Conservation (phyloP, 768 basidiomycete genomes). For the Candolleomyces efflorescens region DNA sequence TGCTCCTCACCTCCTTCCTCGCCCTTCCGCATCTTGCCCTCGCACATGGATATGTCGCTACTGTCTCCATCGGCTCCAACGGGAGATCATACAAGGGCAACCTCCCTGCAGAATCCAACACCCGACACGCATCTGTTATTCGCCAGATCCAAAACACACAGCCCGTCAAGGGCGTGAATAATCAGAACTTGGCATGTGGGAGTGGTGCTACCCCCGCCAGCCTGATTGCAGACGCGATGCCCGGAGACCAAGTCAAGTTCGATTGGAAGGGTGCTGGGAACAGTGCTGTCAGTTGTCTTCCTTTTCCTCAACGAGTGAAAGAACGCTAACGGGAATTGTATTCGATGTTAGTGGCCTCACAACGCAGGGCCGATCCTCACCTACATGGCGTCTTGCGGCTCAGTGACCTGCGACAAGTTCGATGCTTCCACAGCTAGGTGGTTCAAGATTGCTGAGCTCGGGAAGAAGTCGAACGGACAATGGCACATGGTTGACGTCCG, state of each 20-base stretch:
- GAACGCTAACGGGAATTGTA: not conserved
- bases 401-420: constrained; percentile 54
- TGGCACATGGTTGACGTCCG: constrained; percentile 56
- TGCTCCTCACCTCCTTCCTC: constrained; percentile 15
- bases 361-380: constrained; percentile 68
- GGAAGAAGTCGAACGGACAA: constrained; percentile 29
- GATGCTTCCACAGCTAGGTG: constrained; percentile 54
- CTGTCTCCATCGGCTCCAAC: constrained; percentile 36
- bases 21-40: constrained; percentile 31
- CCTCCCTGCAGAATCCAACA: not conserved
- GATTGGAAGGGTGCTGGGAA: constrained; percentile 48
- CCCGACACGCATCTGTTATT: constrained; percentile 26
- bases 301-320: not conserved
- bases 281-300: constrained; percentile 21
- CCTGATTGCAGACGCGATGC: constrained; percentile 51
- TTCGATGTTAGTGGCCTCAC: constrained; percentile 39
- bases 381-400: constrained; percentile 66
- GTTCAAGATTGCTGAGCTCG: constrained; percentile 68
- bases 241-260: constrained; percentile 52
- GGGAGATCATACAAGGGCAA: constrained; percentile 34
- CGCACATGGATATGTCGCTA: constrained; percentile 40
- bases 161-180: constrained; percentile 51
- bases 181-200: constrained; percentile 58
- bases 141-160: constrained; percentile 33
- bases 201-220: constrained; percentile 43